Percentiles rank a stretch among this genome's conserved stretches.
phyloP scores from a whole-genome alignment of 2,329 filamentous ascomycete species.

The Tolypocladium capitatum region DNA sequence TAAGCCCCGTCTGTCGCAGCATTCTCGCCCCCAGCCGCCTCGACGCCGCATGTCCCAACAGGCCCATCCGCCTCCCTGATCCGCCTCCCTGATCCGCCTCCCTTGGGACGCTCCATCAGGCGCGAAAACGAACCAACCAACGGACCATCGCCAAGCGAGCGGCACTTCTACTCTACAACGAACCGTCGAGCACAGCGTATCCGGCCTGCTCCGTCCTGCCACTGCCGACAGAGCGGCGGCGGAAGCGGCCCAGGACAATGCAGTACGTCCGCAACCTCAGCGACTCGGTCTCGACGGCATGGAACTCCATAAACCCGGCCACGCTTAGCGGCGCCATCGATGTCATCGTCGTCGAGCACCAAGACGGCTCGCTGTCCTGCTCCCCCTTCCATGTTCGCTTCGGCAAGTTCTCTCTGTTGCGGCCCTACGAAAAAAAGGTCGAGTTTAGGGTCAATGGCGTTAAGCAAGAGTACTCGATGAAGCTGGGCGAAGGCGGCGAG shows the following conservation, averaged over 20 bases:
- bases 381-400: conserved; percentile 98
- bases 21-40: not conserved
- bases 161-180: not conserved
- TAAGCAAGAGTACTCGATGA: conserved; percentile 94
- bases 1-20: not conserved
- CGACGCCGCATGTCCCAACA: not conserved
- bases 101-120: not conserved
- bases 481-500: conserved; percentile 91
- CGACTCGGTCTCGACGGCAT: conserved; percentile 92
- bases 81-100: no score
- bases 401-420: conserved; percentile 91
- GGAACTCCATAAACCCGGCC: conserved; percentile 98
- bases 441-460: conserved; percentile 90
- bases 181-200: not conserved
- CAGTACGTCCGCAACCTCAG: conserved; percentile 96
- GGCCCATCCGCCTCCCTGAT: not conserved
- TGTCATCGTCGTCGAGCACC: conserved; percentile 94
- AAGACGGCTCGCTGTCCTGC: conserved; percentile 79
- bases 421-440: conserved; percentile 96
- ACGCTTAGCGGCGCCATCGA: conserved; percentile 97
- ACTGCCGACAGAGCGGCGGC: not conserved
- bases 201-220: not conserved
- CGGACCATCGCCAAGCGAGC: not conserved
- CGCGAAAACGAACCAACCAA: not conserved
- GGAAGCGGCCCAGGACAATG: conserved; percentile 42